Conservation (phyloP, 345 rosid genomes). For the Noccaea bulbosa region DNA sequence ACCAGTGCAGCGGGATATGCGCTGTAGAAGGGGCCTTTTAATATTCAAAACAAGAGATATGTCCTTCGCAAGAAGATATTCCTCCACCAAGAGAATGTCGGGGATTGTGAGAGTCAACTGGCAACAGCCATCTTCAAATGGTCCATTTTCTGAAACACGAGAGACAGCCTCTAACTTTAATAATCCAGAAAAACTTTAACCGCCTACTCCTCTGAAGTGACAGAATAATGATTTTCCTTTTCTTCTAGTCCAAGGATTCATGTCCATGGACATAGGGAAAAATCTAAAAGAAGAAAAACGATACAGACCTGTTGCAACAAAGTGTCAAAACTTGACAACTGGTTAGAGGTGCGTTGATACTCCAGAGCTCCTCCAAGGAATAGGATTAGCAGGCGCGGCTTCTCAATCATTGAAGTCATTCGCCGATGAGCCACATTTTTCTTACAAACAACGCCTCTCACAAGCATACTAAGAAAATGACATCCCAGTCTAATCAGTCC, state of each 20-base stretch:
- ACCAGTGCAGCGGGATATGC: slow-evolving; percentile 93
- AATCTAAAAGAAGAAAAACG: too few species aligned
- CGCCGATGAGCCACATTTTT: slow-evolving; percentile 96
- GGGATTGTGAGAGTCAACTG: slow-evolving; percentile 79
- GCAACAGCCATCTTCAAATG: slow-evolving; percentile 99
- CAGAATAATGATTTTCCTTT: too few species aligned
- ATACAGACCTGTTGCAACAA: slow-evolving; percentile 97
- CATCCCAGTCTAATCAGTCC: too few species aligned
- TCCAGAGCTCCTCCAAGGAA: slow-evolving; percentile 96
- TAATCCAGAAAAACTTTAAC: too few species aligned
- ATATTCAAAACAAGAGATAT: slow-evolving; percentile 92
- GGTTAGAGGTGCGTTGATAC: slow-evolving; percentile 88
- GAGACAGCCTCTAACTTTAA: too few species aligned
- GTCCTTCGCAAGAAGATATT: slow-evolving; percentile 87
- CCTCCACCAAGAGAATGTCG: slow-evolving; percentile 92
- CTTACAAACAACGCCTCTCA: slow-evolving; percentile 95
- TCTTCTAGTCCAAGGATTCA: too few species aligned
- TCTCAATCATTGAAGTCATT: slow-evolving; percentile 84
- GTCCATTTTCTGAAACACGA: too few species aligned
- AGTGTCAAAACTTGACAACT: slow-evolving; percentile 87
- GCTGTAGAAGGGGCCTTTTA: slow-evolving; percentile 90
- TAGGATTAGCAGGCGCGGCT: slow-evolving; percentile 82
- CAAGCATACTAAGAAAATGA: too few species aligned
- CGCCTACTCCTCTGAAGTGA: too few species aligned
- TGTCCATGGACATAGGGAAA: too few species aligned